Evolutionary conservation across 2,329 filamentous ascomycete species (phyloP), one percentile per base, ranked within the genome.

Genomic region (Mycosphaerella arachidis): DNA sequence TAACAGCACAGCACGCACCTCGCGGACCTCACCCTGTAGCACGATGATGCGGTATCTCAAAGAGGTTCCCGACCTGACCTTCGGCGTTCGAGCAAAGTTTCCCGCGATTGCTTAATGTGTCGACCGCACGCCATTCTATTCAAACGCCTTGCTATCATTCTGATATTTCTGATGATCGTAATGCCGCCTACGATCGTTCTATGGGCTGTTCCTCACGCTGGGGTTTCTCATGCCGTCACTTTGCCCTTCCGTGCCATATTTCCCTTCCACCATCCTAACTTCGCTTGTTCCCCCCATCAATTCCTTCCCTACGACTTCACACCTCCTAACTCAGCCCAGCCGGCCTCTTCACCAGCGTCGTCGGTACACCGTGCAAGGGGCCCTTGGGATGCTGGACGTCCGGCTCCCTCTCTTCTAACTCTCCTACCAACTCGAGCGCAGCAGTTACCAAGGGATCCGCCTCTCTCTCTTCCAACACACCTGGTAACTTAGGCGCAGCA

Each of bases 101-200:
- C 56, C 40, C 40, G 50, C 50, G 20, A 6, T 53, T 56, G 57
- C 53, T 59, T 54, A 20, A 56, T 60, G 3, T 35, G n/a, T 55
- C 48, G 29, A 53, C 58, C 53, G 58, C 35, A 48, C 8, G 40
- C 40, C 40, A 13, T 43, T 10, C 35, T 16, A 13, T n/a, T n/a
- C n/a, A n/a, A n/a, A n/a, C n/a, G n/a, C n/a, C n/a, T n/a, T n/a
- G n/a, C n/a, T n/a, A n/a, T n/a, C n/a, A n/a, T n/a, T n/a, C n/a
- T n/a, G n/a, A n/a, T n/a, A n/a, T n/a, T n/a, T n/a, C n/a, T n/a
- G n/a, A n/a, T n/a, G n/a, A n/a, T n/a, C n/a, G n/a, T n/a, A n/a
- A n/a, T n/a, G n/a, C n/a, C n/a, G n/a, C n/a, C n/a, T n/a, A n/a
- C n/a, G n/a, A n/a, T n/a, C n/a, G n/a, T n/a, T n/a, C n/a, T n/a